A percentile compares a stretch with the other conserved stretches of the same genome.
Evolutionary conservation across 805 yeast species (phyloP).

Genomic region (Kockiozyma suomiensis): DNA sequence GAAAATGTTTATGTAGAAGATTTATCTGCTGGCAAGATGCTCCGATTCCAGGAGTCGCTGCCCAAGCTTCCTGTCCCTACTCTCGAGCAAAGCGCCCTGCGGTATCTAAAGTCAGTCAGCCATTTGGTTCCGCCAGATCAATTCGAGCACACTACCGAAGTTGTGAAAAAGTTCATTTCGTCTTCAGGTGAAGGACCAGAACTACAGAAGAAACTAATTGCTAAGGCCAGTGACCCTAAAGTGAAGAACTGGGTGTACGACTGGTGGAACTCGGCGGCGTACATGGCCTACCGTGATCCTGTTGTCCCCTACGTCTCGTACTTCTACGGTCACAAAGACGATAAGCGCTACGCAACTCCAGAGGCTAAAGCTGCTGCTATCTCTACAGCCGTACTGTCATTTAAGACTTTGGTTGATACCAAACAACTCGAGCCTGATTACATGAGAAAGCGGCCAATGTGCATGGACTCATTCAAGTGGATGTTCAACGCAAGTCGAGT

Average conservation of each 20-base stretch:
- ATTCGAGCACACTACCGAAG: slow-evolving; percentile 54
- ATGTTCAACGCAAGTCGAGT: slow-evolving; percentile 90
- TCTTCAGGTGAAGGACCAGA: slow-evolving; percentile 65
- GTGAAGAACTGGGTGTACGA: slow-evolving; percentile 85
- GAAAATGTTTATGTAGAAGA: slow-evolving; percentile 41
- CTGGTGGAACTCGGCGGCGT: slow-evolving; percentile 94
- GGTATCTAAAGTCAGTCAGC: slow-evolving; percentile 70
- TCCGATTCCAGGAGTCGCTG: slow-evolving; percentile 67
- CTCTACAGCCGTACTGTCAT: slow-evolving; percentile 65
- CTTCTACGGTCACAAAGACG: slow-evolving; percentile 80
- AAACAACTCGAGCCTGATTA: slow-evolving; percentile 80
- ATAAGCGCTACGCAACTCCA: slow-evolving; percentile 44
- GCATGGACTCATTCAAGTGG: slow-evolving; percentile 89
- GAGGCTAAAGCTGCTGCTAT: slow-evolving; percentile 72
- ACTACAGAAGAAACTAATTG: slow-evolving; percentile 66
- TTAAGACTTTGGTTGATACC: slow-evolving; percentile 64
- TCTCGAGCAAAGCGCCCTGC: slow-evolving; percentile 65
- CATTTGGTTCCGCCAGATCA: slow-evolving; percentile 62
- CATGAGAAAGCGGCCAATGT: slow-evolving; percentile 76
- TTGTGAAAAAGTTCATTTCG: slow-evolving; percentile 66
- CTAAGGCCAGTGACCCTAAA: slow-evolving; percentile 56
- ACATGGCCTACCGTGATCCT: slow-evolving; percentile 87
- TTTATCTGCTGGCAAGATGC: slow-evolving; percentile 63
- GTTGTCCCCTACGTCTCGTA: slow-evolving; percentile 93
- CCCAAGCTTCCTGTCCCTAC: slow-evolving; percentile 90